A percentile compares a stretch with the other conserved stretches of the same genome.
Conservation (phyloP, 768 basidiomycete genomes). For the Lactarius trivialis region DNA sequence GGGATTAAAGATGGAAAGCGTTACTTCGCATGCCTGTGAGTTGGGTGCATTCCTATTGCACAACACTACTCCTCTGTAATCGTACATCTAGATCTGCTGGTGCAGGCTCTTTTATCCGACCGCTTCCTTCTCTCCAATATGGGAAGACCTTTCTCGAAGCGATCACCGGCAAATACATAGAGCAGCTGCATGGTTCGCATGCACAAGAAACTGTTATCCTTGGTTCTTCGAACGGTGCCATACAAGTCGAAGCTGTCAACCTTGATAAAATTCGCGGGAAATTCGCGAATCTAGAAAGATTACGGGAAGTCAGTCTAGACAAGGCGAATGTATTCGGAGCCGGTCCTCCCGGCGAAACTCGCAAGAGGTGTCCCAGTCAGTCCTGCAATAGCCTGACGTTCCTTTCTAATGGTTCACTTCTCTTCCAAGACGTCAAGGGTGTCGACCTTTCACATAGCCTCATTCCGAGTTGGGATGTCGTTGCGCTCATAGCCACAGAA, state of each 20-base stretch:
- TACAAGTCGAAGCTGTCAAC: constrained; percentile 81
- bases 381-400: constrained; percentile 18
- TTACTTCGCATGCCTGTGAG: constrained; percentile 79
- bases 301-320: constrained; percentile 80
- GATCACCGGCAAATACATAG: constrained; percentile 71
- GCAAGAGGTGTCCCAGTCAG: constrained; percentile 63
- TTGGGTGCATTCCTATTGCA: constrained; percentile 3
- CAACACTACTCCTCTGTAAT: constrained; percentile 4
- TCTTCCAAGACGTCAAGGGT: constrained; percentile 32
- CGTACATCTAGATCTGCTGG: constrained; percentile 41
- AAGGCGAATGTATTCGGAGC: constrained; percentile 53
- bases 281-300: constrained; percentile 53
- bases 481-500: constrained; percentile 57
- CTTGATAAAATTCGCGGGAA: constrained; percentile 73
- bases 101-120: constrained; percentile 78
- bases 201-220: constrained; percentile 59
- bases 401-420: constrained; percentile 16
- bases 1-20: constrained; percentile 69
- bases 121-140: constrained; percentile 48
- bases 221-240: constrained; percentile 76
- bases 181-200: constrained; percentile 44
- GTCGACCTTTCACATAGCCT: constrained; percentile 79
- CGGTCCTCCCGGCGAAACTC: constrained; percentile 44
- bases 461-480: constrained; percentile 59
- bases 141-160: constrained; percentile 73